Percentiles rank a stretch among this genome's conserved stretches.
Conservation (phyloP, 164 flowering plant genomes). For the Chimonanthus salicifolius region DNA sequence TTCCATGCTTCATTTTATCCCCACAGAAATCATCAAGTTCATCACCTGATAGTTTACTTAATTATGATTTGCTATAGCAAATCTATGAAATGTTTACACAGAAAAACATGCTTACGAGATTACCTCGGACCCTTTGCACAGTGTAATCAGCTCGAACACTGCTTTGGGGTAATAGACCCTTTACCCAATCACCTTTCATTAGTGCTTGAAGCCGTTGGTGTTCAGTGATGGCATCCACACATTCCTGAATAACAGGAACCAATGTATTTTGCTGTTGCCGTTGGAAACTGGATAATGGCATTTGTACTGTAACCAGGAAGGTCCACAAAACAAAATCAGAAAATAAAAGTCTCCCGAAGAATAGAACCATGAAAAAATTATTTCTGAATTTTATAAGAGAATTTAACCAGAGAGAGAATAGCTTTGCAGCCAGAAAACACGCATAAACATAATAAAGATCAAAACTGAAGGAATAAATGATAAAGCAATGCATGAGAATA, state of each 20-base stretch:
- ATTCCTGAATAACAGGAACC: slow-evolving; percentile 65
- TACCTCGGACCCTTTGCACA: slow-evolving; percentile 79
- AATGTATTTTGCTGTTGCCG: slow-evolving; percentile 45
- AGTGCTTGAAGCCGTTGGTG: slow-evolving; percentile 85
- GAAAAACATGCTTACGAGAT: background rate
- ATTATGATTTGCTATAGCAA: background rate
- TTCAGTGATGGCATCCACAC: slow-evolving; percentile 91
- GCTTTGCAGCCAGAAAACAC: no score
- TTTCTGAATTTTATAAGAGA: background rate
- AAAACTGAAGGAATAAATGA: no score
- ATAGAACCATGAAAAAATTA: background rate
- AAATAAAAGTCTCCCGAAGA: background rate
- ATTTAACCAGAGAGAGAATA: no score
- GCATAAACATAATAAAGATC: no score
- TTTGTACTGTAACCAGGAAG: slow-evolving; percentile 49
- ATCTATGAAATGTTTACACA: background rate
- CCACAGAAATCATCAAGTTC: background rate
- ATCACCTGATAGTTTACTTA: no score
- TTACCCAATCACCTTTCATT: slow-evolving; percentile 90
- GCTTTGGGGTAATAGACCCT: slow-evolving; percentile 90
- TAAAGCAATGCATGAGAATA: no score
- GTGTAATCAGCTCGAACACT: slow-evolving; percentile 75
- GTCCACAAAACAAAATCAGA: background rate
- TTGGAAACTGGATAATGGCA: slow-evolving; percentile 36
- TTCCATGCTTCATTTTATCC: background rate